A percentile compares a stretch with the other conserved stretches of the same genome.
Conservation (phyloP, 2,329 filamentous ascomycete species). For the Beauveria varroae region DNA sequence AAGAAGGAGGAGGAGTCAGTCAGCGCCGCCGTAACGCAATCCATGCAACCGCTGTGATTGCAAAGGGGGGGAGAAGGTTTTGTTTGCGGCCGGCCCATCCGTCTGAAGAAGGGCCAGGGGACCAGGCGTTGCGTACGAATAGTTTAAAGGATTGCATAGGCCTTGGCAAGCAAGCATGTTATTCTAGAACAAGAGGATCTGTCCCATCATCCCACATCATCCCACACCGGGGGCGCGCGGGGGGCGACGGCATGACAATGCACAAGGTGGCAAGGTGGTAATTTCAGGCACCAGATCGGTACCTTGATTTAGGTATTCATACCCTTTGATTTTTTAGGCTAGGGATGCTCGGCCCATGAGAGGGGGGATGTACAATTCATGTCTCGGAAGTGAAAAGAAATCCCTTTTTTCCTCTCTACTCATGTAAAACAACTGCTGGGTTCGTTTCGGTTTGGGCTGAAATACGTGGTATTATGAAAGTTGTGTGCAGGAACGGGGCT, state of each 20-base stretch:
- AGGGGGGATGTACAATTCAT: neutral
- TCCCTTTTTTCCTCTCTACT: neutral
- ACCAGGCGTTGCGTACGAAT: too few species aligned
- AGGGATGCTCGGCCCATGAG: neutral
- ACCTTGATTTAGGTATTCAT: neutral
- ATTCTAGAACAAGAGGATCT: neutral
- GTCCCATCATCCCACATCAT: too few species aligned
- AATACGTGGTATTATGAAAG: neutral
- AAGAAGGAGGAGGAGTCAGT: neutral
- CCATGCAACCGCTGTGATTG: too few species aligned
- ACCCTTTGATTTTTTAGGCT: neutral
- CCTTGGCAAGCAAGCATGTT: too few species aligned
- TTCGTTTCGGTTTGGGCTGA: neutral
- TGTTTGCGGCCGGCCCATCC: neutral
- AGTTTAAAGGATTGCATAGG: too few species aligned
- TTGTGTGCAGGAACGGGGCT: neutral
- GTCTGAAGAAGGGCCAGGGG: neutral
- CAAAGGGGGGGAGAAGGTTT: too few species aligned
- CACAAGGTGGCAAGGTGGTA: neutral
- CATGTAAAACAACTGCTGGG: too few species aligned
- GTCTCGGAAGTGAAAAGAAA: neutral
- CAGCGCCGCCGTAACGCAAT: too few species aligned
- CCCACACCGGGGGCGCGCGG: neutral
- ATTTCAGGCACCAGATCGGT: constrained; percentile 7
- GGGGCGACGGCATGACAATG: neutral